phyloP scores from a whole-genome alignment of 2,329 filamentous ascomycete genomes.

The Cyphellophora attinorum region DNA sequence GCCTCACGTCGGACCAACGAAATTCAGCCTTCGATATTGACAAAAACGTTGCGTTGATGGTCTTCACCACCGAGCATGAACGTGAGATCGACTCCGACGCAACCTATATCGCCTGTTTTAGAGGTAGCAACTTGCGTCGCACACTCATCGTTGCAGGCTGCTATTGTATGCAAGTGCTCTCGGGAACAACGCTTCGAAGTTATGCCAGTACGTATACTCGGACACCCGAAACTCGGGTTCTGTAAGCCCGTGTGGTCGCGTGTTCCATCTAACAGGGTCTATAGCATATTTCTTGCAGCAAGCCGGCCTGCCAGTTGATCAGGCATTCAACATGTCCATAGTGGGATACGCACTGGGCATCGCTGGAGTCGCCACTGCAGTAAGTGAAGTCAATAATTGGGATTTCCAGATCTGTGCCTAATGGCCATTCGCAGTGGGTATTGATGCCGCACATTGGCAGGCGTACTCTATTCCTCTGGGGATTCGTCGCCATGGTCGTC shows the following conservation, averaged over 20 bases:
- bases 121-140: conserved; percentile 25
- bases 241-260: no score
- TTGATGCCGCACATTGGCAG: conserved; percentile 23
- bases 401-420: background rate
- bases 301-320: conserved; percentile 28
- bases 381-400: background rate
- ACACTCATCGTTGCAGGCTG: conserved; percentile 29
- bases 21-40: conserved; percentile 18
- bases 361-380: conserved; percentile 19
- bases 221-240: no score
- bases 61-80: conserved; percentile 15
- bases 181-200: conserved; percentile 20
- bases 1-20: conserved; percentile 31
- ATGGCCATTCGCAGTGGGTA: conserved; percentile 15
- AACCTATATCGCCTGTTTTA: conserved; percentile 22
- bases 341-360: conserved; percentile 25
- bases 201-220: no score
- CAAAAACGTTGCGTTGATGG: conserved; percentile 15
- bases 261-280: no score
- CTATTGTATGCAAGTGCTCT: conserved; percentile 21
- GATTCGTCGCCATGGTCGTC: conserved; percentile 45
- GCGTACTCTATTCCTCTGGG: conserved; percentile 25
- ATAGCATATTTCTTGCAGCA: conserved; percentile 43
- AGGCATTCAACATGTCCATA: conserved; percentile 17
- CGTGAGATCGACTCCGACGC: conserved; percentile 8